phyloP scores from a whole-genome alignment of 805 yeast genomes.

The Ogataea nitratoaversa region DNA sequence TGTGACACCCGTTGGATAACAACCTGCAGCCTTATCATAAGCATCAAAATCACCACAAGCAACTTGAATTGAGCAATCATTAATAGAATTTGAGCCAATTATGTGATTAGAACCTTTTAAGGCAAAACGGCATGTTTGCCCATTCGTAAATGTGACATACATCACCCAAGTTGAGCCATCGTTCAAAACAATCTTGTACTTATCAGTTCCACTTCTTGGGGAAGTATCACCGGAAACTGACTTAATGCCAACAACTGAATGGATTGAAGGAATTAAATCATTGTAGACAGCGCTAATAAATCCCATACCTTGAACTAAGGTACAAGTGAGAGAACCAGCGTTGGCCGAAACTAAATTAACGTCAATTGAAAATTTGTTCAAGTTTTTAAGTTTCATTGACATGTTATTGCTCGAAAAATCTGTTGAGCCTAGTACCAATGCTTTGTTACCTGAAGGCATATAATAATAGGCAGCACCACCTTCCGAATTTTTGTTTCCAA shows the following conservation, averaged over 20 bases:
- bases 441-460: conserved; percentile 55
- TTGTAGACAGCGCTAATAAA: conserved; percentile 63
- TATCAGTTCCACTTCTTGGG: conserved; percentile 41
- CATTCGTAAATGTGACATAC: conserved; percentile 48
- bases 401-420: conserved; percentile 30
- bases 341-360: conserved; percentile 13
- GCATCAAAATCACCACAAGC: conserved; percentile 44
- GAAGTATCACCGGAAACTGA: conserved; percentile 40
- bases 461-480: conserved; percentile 51
- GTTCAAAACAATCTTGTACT: conserved; percentile 49
- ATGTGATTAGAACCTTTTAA: conserved; percentile 29
- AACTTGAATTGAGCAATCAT: conserved; percentile 56
- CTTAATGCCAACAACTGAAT: conserved; percentile 56
- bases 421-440: conserved; percentile 45
- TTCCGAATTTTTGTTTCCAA: conserved; percentile 48
- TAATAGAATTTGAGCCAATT: conserved; percentile 39
- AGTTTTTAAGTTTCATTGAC: conserved; percentile 13
- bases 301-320: conserved; percentile 82
- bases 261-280: conserved; percentile 47
- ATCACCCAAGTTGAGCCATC: conserved; percentile 59
- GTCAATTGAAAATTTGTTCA: conserved; percentile 20
- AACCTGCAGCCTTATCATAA: conserved; percentile 63
- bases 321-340: conserved; percentile 44
- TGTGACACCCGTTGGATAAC: conserved; percentile 47
- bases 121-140: conserved; percentile 30